Evolutionary conservation across 306 rosid genomes (phyloP), one percentile per base, ranked within the genome.

Genomic region (Fragaria vesca): DNA sequence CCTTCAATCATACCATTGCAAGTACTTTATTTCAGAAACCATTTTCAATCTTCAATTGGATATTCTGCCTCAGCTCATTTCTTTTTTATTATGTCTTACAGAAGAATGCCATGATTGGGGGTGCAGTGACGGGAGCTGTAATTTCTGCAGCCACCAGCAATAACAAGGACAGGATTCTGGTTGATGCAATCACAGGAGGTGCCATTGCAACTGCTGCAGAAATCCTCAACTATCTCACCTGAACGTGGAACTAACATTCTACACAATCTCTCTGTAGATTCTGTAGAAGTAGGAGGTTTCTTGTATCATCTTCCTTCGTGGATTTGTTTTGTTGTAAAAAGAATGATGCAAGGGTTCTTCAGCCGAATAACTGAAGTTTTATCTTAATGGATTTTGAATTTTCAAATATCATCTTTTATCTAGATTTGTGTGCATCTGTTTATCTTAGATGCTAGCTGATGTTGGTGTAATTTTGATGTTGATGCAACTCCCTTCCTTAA

Each of bases 61-160:
- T 76, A 51, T 51, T 69, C 79, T 71, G 72, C n/a, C 62, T 43
- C 36, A 18, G 46, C 51, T 18, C 9, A 12, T 71, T 17, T 52
- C 52, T 12, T 69, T 73, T 50, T 75, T 12, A 63, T 67, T 81
- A 69, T 80, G 5, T 76, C 36, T 17, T 85, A 79, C 91, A 94
- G 98, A 94, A 89, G 86, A 94, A 94, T 83, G 98, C 98, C 21
- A 75, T 89, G 98, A 79, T 94, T 69, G 97, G 97, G 51, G 98
- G 98, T 75, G 93, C 86, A 75, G 34, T 92, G 73, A 89, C 98
- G 5, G 98, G 98, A 72, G 98, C 98, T 30, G 11, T 92, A 18
- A 82, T 85, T 54, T 94, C 98, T 61, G 87, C 88, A 43, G 89
- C 72, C 28, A 80, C 50, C 87, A 79, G 60, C 36, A 71, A 65